Base-by-base conservation (phyloP, 2,329 filamentous ascomycete species). In the Monosporascus sp. region DNA sequence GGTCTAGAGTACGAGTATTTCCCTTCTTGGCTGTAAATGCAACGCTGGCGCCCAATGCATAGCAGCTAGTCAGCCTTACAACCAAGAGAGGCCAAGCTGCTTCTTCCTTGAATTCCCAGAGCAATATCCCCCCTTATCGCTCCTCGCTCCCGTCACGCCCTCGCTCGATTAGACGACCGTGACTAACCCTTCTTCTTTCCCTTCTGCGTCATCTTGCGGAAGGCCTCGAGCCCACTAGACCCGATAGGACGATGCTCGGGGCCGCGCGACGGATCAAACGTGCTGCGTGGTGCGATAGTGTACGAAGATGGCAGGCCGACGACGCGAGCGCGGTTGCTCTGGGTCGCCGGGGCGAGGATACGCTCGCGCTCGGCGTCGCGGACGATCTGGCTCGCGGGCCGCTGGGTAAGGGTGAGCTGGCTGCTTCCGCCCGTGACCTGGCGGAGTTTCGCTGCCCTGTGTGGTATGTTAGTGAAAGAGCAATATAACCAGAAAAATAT, bases 141-240 rank as follows among this genome's bases (percentile, higher is more conserved):
- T 11, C 31, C 31, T 5, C 28, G 9, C 9, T 31, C 9, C 9
- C 28, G 14, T 35, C 11, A 14, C 31, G 5, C 31, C 11, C 31
- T 14, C 31, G 31, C 31, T 14, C 11, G 31, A 14, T 35, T 14
- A 35, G 31, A 35, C 11, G 31, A 35, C 31, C 11, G 31, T 11
- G 5, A 35, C 9, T 54, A 56, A 37, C 40, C 53, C 53, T 58
- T 63, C 72, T 81, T 82, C 73, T 85, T 86, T 57, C 76, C 77
- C 70, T 82, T 85, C 63, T 82, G 78, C 9, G 81, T 84, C 78
- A 87, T 85, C 71, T 78, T 83, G 57, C 81, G 76, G 72, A 87
- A 87, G 1, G 84, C 83, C 59, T 85, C 83, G 67, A 82, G 74
- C 54, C 83, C 84, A 56, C 77, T 77, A n/a, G 82, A 78, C 50